A percentile compares a stretch with the other conserved stretches of the same genome.
These are phyloP conservation scores for Candida namnaoensis DNA, from an alignment of 805 yeast genomes.

Conservation along the genomic window DNA sequence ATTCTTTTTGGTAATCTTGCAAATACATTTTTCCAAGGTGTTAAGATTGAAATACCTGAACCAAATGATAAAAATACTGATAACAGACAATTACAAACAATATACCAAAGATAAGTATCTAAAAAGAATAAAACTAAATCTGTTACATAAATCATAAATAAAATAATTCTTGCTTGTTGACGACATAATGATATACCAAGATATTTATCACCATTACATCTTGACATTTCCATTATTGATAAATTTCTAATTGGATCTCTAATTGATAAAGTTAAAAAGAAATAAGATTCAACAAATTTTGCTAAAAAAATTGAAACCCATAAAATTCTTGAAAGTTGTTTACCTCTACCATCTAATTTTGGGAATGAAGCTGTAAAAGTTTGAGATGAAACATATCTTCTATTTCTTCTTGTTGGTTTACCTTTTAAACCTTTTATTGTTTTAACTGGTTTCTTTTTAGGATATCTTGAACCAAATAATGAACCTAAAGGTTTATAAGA, in stretches of 20 bases:
- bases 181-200: slow-evolving; percentile 46
- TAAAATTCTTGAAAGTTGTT: slow-evolving; percentile 53
- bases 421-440: slow-evolving; percentile 36
- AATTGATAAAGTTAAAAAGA: slow-evolving; percentile 65
- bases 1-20: slow-evolving; percentile 72
- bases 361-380: slow-evolving; percentile 57
- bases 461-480: slow-evolving; percentile 35
- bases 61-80: slow-evolving; percentile 65
- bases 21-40: slow-evolving; percentile 82
- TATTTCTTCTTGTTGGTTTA: slow-evolving; percentile 36
- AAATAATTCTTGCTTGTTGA: slow-evolving; percentile 47
- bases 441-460: slow-evolving; percentile 25
- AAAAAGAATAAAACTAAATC: slow-evolving; percentile 67
- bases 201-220: slow-evolving; percentile 58
- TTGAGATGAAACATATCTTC: slow-evolving; percentile 43
- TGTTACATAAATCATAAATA: slow-evolving; percentile 45
- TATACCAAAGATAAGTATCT: slow-evolving; percentile 84
- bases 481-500: slow-evolving; percentile 52
- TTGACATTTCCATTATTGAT: slow-evolving; percentile 42
- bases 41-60: slow-evolving; percentile 77
- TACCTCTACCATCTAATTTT: slow-evolving; percentile 40
- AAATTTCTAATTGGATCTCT: slow-evolving; percentile 70
- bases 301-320: slow-evolving; percentile 62
- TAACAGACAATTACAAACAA: slow-evolving; percentile 66
- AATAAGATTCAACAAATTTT: slow-evolving; percentile 71